Conservation (phyloP, 2,329 filamentous ascomycete genomes). For the Trichoderma koningii region DNA sequence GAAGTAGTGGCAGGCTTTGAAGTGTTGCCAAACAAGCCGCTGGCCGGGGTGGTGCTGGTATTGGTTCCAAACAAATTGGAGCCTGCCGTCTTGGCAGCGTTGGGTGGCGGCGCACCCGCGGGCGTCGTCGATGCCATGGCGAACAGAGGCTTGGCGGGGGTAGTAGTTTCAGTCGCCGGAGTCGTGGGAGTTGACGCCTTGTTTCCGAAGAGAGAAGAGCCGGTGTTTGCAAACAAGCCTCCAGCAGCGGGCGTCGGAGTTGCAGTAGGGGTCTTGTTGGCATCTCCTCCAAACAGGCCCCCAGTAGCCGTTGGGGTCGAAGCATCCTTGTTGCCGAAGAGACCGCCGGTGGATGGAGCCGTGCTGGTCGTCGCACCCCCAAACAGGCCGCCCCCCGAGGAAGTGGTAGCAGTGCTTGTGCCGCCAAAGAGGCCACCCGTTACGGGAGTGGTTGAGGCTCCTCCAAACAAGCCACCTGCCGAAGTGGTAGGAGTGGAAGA, state of each 20-base stretch:
- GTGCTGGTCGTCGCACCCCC: constrained; percentile 31
- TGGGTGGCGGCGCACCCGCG: constrained; percentile 55
- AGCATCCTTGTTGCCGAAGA: constrained; percentile 34
- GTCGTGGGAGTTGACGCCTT: constrained; percentile 27
- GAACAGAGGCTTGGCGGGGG: constrained; percentile 51
- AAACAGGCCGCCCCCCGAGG: constrained; percentile 33
- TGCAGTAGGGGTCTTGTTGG: constrained; percentile 27
- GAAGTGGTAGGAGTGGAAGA: constrained; percentile 36
- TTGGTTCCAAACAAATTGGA: constrained; percentile 22
- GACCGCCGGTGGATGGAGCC: constrained; percentile 30
- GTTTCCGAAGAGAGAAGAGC: constrained; percentile 28
- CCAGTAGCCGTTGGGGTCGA: constrained; percentile 33
- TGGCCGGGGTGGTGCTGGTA: constrained; percentile 27
- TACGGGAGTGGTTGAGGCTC: constrained; percentile 35
- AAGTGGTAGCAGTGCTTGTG: constrained; percentile 33
- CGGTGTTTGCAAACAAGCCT: constrained; percentile 30
- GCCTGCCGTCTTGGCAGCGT: constrained; percentile 37
- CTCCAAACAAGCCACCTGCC: constrained; percentile 35
- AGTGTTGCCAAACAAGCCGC: constrained; percentile 35
- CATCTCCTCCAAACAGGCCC: constrained; percentile 35
- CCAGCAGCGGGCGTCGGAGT: constrained; percentile 24
- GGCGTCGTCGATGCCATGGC: constrained; percentile 56
- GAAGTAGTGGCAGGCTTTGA: constrained; percentile 31
- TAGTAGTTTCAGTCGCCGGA: constrained; percentile 34
- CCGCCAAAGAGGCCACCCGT: constrained; percentile 40